Percentiles rank a stretch among this genome's conserved stretches.
Conservation (phyloP, 257 asterid species). For the Nicotiana obtusifolia region DNA sequence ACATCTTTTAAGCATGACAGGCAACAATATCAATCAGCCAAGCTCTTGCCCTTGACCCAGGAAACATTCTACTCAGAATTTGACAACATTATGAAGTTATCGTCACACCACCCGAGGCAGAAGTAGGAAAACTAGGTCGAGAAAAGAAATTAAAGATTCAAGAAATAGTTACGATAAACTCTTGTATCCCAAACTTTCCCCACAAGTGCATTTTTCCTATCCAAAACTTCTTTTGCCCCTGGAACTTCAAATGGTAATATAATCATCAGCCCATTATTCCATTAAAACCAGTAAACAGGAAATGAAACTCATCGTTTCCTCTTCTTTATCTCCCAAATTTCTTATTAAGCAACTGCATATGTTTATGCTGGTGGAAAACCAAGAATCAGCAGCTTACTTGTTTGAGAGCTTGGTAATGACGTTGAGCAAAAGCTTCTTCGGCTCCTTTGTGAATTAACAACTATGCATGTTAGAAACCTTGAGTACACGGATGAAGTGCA, state of each 20-base stretch:
- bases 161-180: neutral
- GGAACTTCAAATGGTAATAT: neutral
- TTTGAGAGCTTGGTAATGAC: neutral
- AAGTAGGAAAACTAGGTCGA: neutral
- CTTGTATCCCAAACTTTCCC: neutral
- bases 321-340: neutral
- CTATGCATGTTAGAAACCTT: neutral
- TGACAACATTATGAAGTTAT: neutral
- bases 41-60: neutral
- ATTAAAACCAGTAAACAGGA: neutral
- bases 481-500: neutral
- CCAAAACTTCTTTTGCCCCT: neutral
- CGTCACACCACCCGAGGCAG: neutral
- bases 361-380: neutral
- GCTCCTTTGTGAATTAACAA: neutral
- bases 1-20: neutral
- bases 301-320: neutral
- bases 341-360: neutral
- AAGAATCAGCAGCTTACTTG: neutral
- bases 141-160: neutral
- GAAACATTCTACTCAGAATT: neutral
- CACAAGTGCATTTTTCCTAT: neutral
- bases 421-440: neutral
- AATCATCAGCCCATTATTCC: neutral
- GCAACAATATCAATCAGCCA: neutral